A percentile compares a stretch with the other conserved stretches of the same genome.
These are phyloP conservation scores for Trichoderma koningiopsis DNA, from an alignment of 2,329 filamentous ascomycete species.

Conservation along the genomic window DNA sequence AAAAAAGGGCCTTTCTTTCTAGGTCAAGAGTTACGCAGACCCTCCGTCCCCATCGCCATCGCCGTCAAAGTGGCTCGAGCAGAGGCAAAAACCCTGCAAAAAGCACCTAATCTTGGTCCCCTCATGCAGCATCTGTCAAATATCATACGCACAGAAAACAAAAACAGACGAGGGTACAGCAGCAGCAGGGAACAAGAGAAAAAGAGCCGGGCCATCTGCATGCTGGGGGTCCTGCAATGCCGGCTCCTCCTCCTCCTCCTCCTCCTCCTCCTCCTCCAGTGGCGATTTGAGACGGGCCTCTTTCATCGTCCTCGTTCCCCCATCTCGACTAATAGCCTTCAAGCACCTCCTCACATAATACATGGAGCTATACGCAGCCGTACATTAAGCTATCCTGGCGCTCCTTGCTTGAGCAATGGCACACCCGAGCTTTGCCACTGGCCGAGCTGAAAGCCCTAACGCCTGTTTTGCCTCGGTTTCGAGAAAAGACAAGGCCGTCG, in stretches of 20 bases:
- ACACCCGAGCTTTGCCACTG: not conserved
- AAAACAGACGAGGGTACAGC: not conserved
- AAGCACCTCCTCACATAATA: constrained; percentile 13
- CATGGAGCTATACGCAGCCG: constrained; percentile 16
- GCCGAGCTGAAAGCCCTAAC: not conserved
- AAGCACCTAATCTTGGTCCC: constrained; percentile 14
- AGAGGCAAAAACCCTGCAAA: not conserved
- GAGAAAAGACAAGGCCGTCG: not conserved
- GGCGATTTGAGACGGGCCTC: constrained; percentile 10
- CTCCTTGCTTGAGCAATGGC: constrained; percentile 12
- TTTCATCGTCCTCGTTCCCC: not conserved
- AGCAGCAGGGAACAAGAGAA: not conserved
- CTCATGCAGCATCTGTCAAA: constrained; percentile 14
- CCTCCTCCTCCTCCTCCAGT: not conserved
- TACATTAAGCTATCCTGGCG: constrained; percentile 13
- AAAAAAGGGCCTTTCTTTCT: not conserved
- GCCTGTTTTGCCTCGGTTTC: not conserved
- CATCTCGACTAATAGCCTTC: constrained; percentile 4
- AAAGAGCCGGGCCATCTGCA: constrained; percentile 14
- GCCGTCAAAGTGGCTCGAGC: not conserved
- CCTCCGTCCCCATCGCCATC: too few relatives aligned
- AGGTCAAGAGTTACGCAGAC: not conserved
- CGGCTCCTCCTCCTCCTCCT: not conserved
- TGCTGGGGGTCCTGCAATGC: constrained; percentile 11
- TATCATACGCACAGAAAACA: constrained; percentile 1